Conservation (phyloP, 2,329 filamentous ascomycete species). For the Colletotrichum filicis region DNA sequence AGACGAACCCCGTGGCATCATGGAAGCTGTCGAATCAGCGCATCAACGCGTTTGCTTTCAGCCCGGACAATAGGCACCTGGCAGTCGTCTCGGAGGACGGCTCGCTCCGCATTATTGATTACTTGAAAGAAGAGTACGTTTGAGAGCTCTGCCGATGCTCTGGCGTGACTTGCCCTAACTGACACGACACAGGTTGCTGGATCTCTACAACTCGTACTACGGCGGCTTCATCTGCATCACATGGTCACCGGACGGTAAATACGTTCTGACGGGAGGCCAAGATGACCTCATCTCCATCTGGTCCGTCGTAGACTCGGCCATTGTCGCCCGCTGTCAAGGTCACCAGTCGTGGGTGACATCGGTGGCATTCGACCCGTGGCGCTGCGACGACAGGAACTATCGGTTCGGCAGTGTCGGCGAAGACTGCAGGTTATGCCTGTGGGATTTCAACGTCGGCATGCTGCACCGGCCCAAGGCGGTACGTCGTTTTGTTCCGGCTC, state of each 20-base stretch:
- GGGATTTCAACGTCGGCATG: constrained; percentile 99
- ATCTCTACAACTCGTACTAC: constrained; percentile 91
- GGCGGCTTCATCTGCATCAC: constrained; percentile 92
- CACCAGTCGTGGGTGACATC: constrained; percentile 96
- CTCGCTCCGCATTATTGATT: constrained; percentile 89
- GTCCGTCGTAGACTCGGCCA: constrained; percentile 83
- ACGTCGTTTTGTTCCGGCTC: constrained; percentile 56
- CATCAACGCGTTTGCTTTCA: constrained; percentile 92
- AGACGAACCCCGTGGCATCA: constrained; percentile 88
- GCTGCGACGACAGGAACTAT: constrained; percentile 95
- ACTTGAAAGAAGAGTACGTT: constrained; percentile 85
- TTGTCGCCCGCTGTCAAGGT: constrained; percentile 93
- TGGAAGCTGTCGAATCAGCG: constrained; percentile 94
- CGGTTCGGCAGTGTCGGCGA: constrained; percentile 96
- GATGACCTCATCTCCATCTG: constrained; percentile 97
- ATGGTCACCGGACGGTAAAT: constrained; percentile 98
- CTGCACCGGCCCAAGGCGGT: constrained; percentile 89
- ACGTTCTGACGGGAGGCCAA: constrained; percentile 93
- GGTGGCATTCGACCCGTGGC: constrained; percentile 96
- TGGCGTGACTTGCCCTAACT: neutral
- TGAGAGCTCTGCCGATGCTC: neutral
- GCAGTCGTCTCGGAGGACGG: constrained; percentile 94
- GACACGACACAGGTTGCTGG: constrained; percentile 71
- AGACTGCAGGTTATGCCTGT: constrained; percentile 88
- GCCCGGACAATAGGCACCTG: constrained; percentile 86